Evolutionary conservation across 768 basidiomycete species (phyloP), one percentile per base, ranked within the genome.

Genomic region (Boletus huronensis): DNA sequence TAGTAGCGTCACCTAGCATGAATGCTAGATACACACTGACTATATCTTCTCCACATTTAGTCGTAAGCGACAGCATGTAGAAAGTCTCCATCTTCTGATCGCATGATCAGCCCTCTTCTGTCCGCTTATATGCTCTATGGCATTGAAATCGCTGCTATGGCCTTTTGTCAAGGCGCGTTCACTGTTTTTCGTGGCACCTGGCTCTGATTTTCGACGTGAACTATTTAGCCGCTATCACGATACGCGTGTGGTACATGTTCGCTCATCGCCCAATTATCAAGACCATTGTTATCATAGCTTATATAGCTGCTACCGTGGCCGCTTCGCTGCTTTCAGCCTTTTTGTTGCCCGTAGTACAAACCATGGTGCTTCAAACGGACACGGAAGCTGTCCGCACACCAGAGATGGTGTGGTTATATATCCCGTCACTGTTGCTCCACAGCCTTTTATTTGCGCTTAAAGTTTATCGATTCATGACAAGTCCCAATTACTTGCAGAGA

Each of bases 181-280:
- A 51, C 26, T 17, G 14, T n/a, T 11, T 31, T 50, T 11, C 21
- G 25, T 10, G 28, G 4, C 14, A 7, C 5, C 10, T 38, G 28
- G n/a, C 19, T 16, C 28, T 41, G 45, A 48, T 34, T 26, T 41
- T 42, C 6, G 9, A 14, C n/a, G 16, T 6, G 10, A 40, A 31
- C 19, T 23, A 48, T 21, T n/a, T n/a, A 64, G 64, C 38, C 5
- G 41, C 49, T 26, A 50, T 65, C 29, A 55, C 48, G 8, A 39
- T 53, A 16, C 65, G 65, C 13, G 57, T 61, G 16, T 65, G 65
- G 65, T 57, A 41, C 41, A n/a, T 65, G 8, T 67, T 65, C 19
- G 5, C 45, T 16, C 44, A 35, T 11, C 43, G 28, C 11, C 41
- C 6, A 1, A 3, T 51, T 16, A 26, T 65, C 41, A 52, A 45